phyloP scores from a whole-genome alignment of 163 green algal species.

The Trebouxiophyceae sp. region DNA sequence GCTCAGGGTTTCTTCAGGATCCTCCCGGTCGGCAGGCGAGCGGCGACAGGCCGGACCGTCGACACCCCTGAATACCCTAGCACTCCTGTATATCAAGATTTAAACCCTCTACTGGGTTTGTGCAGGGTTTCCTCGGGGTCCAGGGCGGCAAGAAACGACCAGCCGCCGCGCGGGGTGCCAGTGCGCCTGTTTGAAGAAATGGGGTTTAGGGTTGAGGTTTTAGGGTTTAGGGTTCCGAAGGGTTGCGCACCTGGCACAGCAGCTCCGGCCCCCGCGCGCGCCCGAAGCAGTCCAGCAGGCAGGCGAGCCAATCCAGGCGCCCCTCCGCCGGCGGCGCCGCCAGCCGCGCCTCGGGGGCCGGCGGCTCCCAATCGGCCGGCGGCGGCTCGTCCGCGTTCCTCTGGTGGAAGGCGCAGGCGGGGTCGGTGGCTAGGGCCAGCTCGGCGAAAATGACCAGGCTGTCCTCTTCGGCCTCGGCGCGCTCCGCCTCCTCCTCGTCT shows the following conservation, averaged over 20 bases:
- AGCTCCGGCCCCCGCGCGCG: constrained; percentile 15
- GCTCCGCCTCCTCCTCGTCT: neutral
- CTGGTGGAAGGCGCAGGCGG: neutral
- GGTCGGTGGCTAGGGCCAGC: neutral
- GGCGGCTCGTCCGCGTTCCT: neutral
- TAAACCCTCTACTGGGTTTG: too few relatives aligned
- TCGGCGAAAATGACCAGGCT: neutral
- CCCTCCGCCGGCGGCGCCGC: neutral
- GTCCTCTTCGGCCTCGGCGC: neutral
- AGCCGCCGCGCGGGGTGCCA: too few relatives aligned
- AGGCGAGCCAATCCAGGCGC: constrained; percentile 6
- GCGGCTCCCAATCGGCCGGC: neutral
- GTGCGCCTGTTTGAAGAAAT: too few relatives aligned
- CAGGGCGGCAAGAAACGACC: too few relatives aligned
- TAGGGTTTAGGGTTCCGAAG: too few relatives aligned
- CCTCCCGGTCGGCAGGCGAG: too few relatives aligned
- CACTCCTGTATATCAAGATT: too few relatives aligned
- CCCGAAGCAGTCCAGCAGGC: constrained; percentile 35
- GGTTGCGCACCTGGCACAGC: constrained; percentile 8
- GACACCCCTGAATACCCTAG: too few relatives aligned
- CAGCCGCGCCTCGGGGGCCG: neutral
- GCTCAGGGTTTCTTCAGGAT: too few relatives aligned
- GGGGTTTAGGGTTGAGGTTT: too few relatives aligned
- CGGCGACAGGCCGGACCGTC: too few relatives aligned
- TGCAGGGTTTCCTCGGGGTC: too few relatives aligned